phyloP scores from a whole-genome alignment of 352 stramenopile species.

The Elongisporangium prolatum region DNA sequence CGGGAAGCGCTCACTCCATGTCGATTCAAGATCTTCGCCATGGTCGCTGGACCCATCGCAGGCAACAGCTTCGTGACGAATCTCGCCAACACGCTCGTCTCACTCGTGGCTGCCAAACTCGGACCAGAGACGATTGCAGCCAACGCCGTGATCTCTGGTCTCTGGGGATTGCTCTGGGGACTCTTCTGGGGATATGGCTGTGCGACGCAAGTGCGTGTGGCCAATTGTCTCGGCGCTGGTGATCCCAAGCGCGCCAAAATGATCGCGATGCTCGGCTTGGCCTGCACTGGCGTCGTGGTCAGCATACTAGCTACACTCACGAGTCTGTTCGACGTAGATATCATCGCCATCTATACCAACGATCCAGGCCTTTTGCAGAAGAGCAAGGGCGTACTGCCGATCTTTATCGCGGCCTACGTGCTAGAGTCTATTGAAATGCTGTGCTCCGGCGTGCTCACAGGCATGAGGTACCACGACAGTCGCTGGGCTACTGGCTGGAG shows the following conservation, averaged over 20 bases:
- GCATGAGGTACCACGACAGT: constrained; percentile 42
- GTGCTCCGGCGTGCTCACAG: constrained; percentile 46
- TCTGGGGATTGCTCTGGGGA: constrained; percentile 68
- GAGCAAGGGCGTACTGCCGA: constrained; percentile 45
- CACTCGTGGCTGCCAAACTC: constrained; percentile 59
- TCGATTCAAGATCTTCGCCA: constrained; percentile 37
- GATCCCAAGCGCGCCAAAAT: constrained; percentile 41
- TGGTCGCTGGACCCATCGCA: constrained; percentile 56
- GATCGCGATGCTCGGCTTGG: constrained; percentile 47
- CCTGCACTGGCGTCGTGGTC: constrained; percentile 48
- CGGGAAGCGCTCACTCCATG: constrained; percentile 31
- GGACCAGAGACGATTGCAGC: constrained; percentile 53
- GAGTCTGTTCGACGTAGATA: constrained; percentile 33
- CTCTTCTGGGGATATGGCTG: constrained; percentile 81
- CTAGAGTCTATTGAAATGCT: constrained; percentile 66
- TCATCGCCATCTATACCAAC: constrained; percentile 60
- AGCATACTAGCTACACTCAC: constrained; percentile 38
- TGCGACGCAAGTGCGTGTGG: constrained; percentile 70
- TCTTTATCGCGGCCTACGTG: constrained; percentile 57
- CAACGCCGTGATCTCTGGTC: constrained; percentile 63
- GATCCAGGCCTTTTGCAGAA: constrained; percentile 39
- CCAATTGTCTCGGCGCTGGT: constrained; percentile 67
- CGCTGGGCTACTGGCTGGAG: constrained; percentile 2
- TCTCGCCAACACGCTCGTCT: constrained; percentile 58
- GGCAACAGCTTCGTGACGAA: constrained; percentile 76